Evolutionary conservation across 2,329 filamentous ascomycete species (phyloP).

Genomic region (Xylaria polymorpha): DNA sequence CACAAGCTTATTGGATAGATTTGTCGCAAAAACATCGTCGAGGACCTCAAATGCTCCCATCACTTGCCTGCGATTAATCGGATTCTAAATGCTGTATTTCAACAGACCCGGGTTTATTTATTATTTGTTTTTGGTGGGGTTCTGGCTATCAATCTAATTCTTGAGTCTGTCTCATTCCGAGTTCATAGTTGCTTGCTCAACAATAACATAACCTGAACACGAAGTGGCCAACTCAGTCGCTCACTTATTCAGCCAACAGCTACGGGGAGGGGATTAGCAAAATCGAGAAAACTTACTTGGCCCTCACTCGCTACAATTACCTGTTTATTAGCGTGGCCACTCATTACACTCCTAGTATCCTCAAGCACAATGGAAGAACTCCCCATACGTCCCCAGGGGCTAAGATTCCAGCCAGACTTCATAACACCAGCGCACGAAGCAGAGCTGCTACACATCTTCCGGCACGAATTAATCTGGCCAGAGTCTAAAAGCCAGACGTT

Average conservation of each 20-base stretch:
- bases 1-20: constrained; percentile 25
- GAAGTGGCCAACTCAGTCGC: not conserved
- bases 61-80: not conserved
- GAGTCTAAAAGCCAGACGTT: constrained; percentile 51
- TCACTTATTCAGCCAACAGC: not conserved
- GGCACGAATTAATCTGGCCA: constrained; percentile 60
- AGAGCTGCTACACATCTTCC: constrained; percentile 58
- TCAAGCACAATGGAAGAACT: constrained; percentile 39
- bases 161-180: not conserved
- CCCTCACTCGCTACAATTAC: not conserved
- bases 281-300: no score
- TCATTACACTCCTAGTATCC: not conserved
- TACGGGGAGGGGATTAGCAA: not conserved
- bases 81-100: not conserved
- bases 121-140: not conserved
- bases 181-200: not conserved
- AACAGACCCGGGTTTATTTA: not conserved
- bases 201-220: not conserved
- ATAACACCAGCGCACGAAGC: constrained; percentile 59
- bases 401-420: constrained; percentile 61
- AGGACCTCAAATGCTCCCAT: not conserved
- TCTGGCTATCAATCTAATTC: no score
- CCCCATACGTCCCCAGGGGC: constrained; percentile 50
- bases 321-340: not conserved
- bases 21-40: constrained; percentile 8